These are phyloP conservation scores for Odontarrhena argentea DNA, from an alignment of 345 rosid species.

Conservation along the genomic window DNA sequence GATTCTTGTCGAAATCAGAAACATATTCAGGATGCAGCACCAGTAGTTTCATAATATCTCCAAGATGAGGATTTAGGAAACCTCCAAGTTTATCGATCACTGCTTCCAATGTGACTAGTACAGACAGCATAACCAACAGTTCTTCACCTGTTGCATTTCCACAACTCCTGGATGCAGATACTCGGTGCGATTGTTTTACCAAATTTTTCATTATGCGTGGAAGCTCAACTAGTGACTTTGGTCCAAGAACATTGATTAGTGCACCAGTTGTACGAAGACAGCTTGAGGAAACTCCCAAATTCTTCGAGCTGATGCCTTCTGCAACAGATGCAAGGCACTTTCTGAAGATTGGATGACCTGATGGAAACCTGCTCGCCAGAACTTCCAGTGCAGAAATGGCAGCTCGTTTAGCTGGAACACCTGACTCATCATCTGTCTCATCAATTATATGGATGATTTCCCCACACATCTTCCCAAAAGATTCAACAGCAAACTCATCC, in stretches of 20 bases:
- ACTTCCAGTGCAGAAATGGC: slow-evolving; percentile 81
- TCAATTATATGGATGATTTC: slow-evolving; percentile 67
- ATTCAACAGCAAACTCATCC: slow-evolving; percentile 57
- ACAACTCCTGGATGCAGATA: slow-evolving; percentile 31
- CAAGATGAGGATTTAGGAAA: slow-evolving; percentile 85
- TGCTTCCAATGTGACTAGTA: slow-evolving; percentile 78
- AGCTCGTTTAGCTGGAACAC: slow-evolving; percentile 57
- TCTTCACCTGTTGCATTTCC: slow-evolving; percentile 35
- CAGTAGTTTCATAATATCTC: slow-evolving; percentile 62
- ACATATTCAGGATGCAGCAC: slow-evolving; percentile 65
- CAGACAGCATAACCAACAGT: slow-evolving; percentile 55
- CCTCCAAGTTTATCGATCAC: slow-evolving; percentile 89
- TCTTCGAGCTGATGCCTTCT: slow-evolving; percentile 58
- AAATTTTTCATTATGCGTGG: slow-evolving; percentile 72
- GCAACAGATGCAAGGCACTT: slow-evolving; percentile 67
- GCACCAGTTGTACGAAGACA: slow-evolving; percentile 77
- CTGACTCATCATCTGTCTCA: slow-evolving; percentile 50
- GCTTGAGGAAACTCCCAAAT: slow-evolving; percentile 67
- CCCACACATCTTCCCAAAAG: slow-evolving; percentile 62
- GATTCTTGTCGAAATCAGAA: slow-evolving; percentile 58
- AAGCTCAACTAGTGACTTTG: slow-evolving; percentile 74
- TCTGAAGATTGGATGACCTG: slow-evolving; percentile 67
- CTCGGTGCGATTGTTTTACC: slow-evolving; percentile 47
- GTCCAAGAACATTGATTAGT: slow-evolving; percentile 81
- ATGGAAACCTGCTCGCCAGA: slow-evolving; percentile 66